Base-by-base conservation (phyloP, 805 yeast species). In the Myxozyma mucilagina region DNA sequence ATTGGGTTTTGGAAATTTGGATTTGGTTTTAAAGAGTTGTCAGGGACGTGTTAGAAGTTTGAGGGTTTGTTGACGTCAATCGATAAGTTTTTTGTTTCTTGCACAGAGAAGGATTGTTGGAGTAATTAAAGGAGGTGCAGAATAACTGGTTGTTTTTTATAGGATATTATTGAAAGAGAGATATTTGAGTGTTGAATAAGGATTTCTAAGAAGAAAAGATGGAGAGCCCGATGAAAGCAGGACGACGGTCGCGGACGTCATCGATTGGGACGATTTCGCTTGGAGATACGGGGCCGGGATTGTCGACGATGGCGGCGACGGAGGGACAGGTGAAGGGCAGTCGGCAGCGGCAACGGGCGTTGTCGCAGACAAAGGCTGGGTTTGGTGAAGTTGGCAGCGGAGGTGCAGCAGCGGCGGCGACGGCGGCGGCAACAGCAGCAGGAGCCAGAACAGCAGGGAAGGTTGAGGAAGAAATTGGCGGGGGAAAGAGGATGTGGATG, bases 221-320 rank as follows among this genome's bases (percentile, higher is more conserved):
- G 4, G 11, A 14, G 31, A 39, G 35, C 31, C 44, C 35, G 34
- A 16, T 10, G 29, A 8, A n/a, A 24, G 20, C 16, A 18, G 24
- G 42, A 7, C 18, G 18, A 14, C 49, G 57, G 20, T 34, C 44
- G 39, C 75, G 90, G 66, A 80, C 83, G 9, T 86, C 94, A 0
- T 86, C 92, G 0, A 87, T 90, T 14, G 96, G 96, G 2, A 80
- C 82, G 39, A 83, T 90, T 54, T 80, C 84, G 55, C 75, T 90
- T 3, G 97, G 96, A 29, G 96, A 90, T 70, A 84, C 80, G 13
- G 72, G 84, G 1, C 86, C 89, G 1, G 80, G 87, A 1, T 77
- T 90, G 47, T 78, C 89, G 11, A 87, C 96, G 1, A 84, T 86
- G 83, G 75, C 78, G n/a, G 76, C 82, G 24, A 75, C 82, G 11